phyloP scores from a whole-genome alignment of 2,329 filamentous ascomycete genomes.

The Gaeumannomyces tritici region DNA sequence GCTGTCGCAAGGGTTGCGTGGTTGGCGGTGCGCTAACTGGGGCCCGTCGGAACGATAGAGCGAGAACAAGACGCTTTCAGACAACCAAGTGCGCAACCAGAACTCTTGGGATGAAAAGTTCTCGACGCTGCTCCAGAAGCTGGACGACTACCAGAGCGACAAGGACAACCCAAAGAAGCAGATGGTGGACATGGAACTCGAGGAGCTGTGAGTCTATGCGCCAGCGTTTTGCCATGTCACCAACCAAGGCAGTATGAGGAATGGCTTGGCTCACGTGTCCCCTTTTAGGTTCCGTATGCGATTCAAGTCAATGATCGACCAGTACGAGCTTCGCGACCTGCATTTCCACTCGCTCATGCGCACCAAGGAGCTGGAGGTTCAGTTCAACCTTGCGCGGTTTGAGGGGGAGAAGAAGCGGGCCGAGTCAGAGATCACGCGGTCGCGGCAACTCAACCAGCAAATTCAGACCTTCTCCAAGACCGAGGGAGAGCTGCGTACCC shows the following conservation, averaged over 20 bases:
- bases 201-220: slow-evolving; percentile 62
- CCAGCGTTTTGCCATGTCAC: slow-evolving; percentile 23
- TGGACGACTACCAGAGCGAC: slow-evolving; percentile 81
- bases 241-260: slow-evolving; percentile 11
- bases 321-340: slow-evolving; percentile 90
- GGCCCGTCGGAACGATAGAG: slow-evolving; percentile 40
- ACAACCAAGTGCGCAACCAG: slow-evolving; percentile 74
- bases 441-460: slow-evolving; percentile 79
- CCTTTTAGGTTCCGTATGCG: slow-evolving; percentile 60
- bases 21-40: slow-evolving; percentile 1
- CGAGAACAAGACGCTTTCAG: slow-evolving; percentile 87
- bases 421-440: slow-evolving; percentile 70
- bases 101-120: slow-evolving; percentile 79
- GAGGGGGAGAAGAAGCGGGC: slow-evolving; percentile 86
- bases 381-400: slow-evolving; percentile 78
- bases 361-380: slow-evolving; percentile 91
- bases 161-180: slow-evolving; percentile 76
- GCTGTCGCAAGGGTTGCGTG: background rate
- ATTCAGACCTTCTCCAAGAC: slow-evolving; percentile 95
- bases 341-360: slow-evolving; percentile 89
- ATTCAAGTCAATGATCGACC: slow-evolving; percentile 94
- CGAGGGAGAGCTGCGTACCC: slow-evolving; percentile 83
- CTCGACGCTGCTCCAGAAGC: slow-evolving; percentile 67
- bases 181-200: slow-evolving; percentile 75
- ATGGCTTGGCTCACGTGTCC: background rate